Percentiles rank a stretch among this genome's conserved stretches.
Evolutionary conservation across 73 alveolate genomes (phyloP).

Genomic region (Breviolum minutum): DNA sequence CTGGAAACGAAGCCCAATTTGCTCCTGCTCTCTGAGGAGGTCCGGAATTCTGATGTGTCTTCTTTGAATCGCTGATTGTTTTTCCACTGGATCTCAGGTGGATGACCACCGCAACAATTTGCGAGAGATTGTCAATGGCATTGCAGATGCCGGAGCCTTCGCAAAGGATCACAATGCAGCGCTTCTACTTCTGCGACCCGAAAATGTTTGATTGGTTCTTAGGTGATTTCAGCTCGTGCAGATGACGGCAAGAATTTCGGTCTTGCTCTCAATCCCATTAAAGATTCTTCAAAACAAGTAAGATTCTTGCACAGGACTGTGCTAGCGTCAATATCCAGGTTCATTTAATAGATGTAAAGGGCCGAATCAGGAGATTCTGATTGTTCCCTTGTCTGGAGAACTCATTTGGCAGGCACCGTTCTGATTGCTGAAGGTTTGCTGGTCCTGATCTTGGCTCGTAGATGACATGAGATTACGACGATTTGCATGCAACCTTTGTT

Average conservation of each 20-base stretch:
- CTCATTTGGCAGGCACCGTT: conserved; percentile 58
- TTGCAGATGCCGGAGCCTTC: conserved; percentile 37
- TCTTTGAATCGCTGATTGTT: neutral
- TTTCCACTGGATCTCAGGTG: neutral
- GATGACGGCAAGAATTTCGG: conserved; percentile 52
- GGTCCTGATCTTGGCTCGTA: conserved; percentile 20
- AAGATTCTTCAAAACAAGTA: conserved; percentile 1
- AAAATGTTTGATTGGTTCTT: neutral
- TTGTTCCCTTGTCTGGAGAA: neutral
- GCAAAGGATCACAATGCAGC: neutral
- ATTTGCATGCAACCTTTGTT: conserved; percentile 25
- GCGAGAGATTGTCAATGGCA: conserved; percentile 46
- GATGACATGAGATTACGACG: conserved; percentile 16
- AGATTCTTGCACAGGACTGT: conserved; percentile 25
- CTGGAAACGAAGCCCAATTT: conserved; percentile 98
- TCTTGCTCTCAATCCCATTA: conserved; percentile 12
- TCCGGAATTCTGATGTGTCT: neutral
- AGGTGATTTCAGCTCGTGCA: conserved; percentile 62
- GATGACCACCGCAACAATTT: conserved; percentile 26
- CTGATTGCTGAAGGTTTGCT: conserved; percentile 85
- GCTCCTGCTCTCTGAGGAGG: conserved; percentile 97
- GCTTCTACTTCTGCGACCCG: conserved; percentile 1
- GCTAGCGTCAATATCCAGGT: conserved; percentile 10
- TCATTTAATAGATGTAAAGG: neutral
- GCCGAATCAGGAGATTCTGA: conserved; percentile 13